Percentiles rank a stretch among this genome's conserved stretches.
Evolutionary conservation across 768 basidiomycete genomes (phyloP).

Genomic region (Strobilomyces dryophilus): DNA sequence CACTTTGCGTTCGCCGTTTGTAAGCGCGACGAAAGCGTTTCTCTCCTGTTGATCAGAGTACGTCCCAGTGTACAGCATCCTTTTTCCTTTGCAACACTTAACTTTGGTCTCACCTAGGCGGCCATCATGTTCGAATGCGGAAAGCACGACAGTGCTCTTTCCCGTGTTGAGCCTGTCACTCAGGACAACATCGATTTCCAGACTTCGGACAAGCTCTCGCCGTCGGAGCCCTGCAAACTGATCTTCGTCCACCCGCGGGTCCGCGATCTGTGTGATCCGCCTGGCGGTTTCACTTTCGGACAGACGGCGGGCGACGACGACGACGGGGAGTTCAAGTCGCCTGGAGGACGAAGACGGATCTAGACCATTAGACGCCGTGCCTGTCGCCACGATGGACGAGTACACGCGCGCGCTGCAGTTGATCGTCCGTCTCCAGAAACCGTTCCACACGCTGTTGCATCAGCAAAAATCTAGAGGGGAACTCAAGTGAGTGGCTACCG

Average conservation of each 20-base stretch:
- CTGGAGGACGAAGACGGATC: too few species aligned
- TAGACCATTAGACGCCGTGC: too few species aligned
- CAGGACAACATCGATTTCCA: too few species aligned
- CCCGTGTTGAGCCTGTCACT: neutral
- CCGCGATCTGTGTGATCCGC: too few species aligned
- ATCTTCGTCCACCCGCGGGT: too few species aligned
- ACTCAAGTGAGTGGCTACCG: neutral
- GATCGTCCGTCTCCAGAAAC: neutral
- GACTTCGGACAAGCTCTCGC: too few species aligned
- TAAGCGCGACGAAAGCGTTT: neutral
- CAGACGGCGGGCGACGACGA: too few species aligned
- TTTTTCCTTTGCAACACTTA: neutral
- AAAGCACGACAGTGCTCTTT: neutral
- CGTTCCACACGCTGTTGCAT: neutral
- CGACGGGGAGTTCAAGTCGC: too few species aligned
- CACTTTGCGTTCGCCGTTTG: neutral
- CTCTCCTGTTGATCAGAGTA: neutral
- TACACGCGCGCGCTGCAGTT: neutral
- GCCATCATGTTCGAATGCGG: neutral
- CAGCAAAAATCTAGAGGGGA: neutral
- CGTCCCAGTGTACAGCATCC: neutral
- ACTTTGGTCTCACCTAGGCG: neutral
- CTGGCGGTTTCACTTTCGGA: too few species aligned
- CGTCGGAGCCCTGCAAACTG: too few species aligned
- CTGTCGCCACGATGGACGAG: too few species aligned